A percentile compares a stretch with the other conserved stretches of the same genome.
phyloP scores from a whole-genome alignment of 2,329 filamentous ascomycete genomes.

The Rosellinia necatrix region DNA sequence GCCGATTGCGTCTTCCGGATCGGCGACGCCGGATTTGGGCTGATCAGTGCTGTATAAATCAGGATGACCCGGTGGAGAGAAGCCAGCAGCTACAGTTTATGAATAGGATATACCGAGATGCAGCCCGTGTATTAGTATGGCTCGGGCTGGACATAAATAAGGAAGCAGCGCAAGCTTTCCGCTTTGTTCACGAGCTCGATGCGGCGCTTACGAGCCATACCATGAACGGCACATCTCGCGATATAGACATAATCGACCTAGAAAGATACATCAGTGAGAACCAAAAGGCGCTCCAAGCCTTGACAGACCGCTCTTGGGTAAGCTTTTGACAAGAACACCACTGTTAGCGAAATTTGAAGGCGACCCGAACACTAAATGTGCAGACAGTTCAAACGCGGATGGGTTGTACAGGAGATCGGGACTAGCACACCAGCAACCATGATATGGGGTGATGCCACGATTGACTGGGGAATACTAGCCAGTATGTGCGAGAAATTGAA shows the following conservation, averaged over 20 bases:
- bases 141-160: not conserved
- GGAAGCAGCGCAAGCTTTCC: not conserved
- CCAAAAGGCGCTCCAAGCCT: not conserved
- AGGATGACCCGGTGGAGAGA: not conserved
- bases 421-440: conserved; percentile 4
- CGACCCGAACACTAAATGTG: not conserved
- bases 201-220: not conserved
- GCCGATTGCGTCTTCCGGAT: not conserved
- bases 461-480: conserved; percentile 1
- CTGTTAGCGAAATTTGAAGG: not conserved
- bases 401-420: conserved; percentile 9
- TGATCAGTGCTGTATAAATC: conserved; percentile 1
- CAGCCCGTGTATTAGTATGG: not conserved
- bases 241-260: not conserved
- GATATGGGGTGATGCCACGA: not conserved
- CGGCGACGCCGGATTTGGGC: not conserved
- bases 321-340: not conserved
- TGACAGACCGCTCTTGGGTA: not conserved
- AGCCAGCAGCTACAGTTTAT: conserved; percentile 1
- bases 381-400: conserved; percentile 1
- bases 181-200: not conserved
- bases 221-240: not conserved
- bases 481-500: not conserved
- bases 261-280: not conserved
- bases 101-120: not conserved